Evolutionary conservation across 345 rosid species (phyloP), one percentile per base, ranked within the genome.

Genomic region (Brassica nigra): DNA sequence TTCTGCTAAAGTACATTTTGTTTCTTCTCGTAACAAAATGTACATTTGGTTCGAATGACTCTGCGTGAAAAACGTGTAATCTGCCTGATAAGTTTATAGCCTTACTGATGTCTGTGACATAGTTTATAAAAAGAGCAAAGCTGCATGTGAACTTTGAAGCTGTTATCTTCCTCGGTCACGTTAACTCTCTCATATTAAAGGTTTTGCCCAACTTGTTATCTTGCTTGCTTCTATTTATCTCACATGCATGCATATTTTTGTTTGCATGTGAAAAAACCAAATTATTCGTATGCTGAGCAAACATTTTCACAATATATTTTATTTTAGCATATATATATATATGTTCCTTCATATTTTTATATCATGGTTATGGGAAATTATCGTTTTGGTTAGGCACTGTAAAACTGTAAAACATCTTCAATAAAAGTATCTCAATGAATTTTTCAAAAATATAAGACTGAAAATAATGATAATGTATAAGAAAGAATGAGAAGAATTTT

Each of bases 121-220:
- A 18, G 59, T 71, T 65, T 78, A 71, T 29, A 37, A 71, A 78
- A 71, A 57, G 66, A 37, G 66, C 54, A 65, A 62, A 52, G 59
- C 27, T 71, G 76, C 81, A 71, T 78, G 81, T 71, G 81, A 71
- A 65, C 36, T 36, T 39, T 29, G 72, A 64, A 78, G 70, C 70
- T 77, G 54, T 77, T 55, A 12, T 72, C 49, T 65, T 71, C 71
- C 18, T 29, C 59, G 47, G 80, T 63, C 81, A 78, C 81, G 76
- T 78, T 78, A 63, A 65, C 66, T 71, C 61, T 6, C 61, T 6
- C 81, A 33, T 55, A 65, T 66, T 71, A 72, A 72, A 57, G 34
- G 47, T 55, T 64, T 18, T 39, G 28, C 33, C 73, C 81, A 71
- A 78, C 81, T 78, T 78, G 76, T 49, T 71, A 23, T 8, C 71